Evolutionary conservation across 495 filamentous ascomycete genomes (phyloP), one percentile per base, ranked within the genome.

Genomic region (Daldinia bambusicola): DNA sequence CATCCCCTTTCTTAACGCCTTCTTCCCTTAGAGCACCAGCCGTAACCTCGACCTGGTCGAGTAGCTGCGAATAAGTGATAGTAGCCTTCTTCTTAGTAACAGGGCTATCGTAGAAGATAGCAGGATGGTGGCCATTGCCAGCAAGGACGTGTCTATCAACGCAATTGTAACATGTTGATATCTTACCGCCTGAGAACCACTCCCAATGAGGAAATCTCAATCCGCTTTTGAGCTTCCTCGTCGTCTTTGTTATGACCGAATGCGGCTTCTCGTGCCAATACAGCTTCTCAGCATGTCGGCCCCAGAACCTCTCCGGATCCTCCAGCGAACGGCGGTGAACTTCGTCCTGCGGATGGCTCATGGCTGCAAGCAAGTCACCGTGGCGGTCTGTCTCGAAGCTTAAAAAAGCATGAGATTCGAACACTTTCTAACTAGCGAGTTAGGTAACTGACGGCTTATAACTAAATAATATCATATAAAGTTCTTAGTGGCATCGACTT

Each of bases 151-250:
- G 95, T 18, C 94, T 85, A 77, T 97, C 94, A 32, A 98, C 81
- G 72, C 93, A 95, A 76, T 98, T 98, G 79, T 91, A 97, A 57
- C 89, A 90, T 0, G 94, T 97, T 30, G 92, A 96, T 74, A 98
- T 91, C 80, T 94, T 89, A 52, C 94, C 94, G 62, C 88, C 92
- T 0, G 93, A 89, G 70, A 97, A 98, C 94, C 93, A 98, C 34
- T 87, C 86, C 92, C 93, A 97, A 74, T 90, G 84, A 30, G 80
- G 79, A 64, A 86, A 84, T 7, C 76, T 62, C 6, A 66, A 64
- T 34, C 82, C 83, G 38, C 65, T 79, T 32, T 69, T 66, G 13
- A 88, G 76, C 6, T 71, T 75, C 69, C 83, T 85, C 31, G 78
- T 81, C 0, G 79, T 79, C 36, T 74, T 75, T 6, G 73, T 76